Percentiles rank a stretch among this genome's conserved stretches.
Conservation (phyloP, 208 protist species). For the Leishmania guyanensis region DNA sequence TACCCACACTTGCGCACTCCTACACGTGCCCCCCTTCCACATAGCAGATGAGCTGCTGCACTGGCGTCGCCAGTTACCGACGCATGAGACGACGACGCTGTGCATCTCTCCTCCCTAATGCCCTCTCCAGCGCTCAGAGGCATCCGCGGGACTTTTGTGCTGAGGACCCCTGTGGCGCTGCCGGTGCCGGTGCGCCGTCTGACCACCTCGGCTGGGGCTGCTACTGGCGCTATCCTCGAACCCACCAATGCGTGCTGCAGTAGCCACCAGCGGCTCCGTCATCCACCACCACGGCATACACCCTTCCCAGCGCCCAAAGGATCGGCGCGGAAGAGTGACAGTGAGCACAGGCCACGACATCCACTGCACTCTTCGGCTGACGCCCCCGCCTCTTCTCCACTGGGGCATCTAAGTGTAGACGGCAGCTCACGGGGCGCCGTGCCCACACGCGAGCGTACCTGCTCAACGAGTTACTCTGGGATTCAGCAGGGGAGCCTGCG, state of each 20-base stretch:
- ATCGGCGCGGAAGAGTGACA: not conserved
- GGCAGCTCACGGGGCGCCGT: not conserved
- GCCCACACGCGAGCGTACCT: not conserved
- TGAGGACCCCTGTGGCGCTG: not conserved
- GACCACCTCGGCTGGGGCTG: not conserved
- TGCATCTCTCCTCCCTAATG: not conserved
- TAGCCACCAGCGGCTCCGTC: not conserved
- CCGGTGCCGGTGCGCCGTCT: not conserved
- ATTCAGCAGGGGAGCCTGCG: not conserved
- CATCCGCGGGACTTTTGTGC: not conserved
- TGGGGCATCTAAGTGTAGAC: not conserved
- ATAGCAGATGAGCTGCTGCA: not conserved
- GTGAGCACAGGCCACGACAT: not conserved
- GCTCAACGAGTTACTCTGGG: not conserved
- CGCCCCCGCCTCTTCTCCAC: not conserved
- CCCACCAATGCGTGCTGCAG: not conserved
- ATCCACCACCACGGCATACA: not conserved
- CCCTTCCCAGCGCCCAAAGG: not conserved
- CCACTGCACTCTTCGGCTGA: not conserved
- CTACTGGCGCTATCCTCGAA: not conserved
- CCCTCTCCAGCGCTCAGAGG: not conserved
- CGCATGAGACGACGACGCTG: not conserved
- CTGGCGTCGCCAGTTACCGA: not conserved
- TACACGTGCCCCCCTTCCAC: not conserved
- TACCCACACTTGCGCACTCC: not conserved